Percentiles rank a stretch among this genome's conserved stretches.
These are phyloP conservation scores for Quercus rubra DNA, from an alignment of 306 rosid species.

Conservation along the genomic window DNA sequence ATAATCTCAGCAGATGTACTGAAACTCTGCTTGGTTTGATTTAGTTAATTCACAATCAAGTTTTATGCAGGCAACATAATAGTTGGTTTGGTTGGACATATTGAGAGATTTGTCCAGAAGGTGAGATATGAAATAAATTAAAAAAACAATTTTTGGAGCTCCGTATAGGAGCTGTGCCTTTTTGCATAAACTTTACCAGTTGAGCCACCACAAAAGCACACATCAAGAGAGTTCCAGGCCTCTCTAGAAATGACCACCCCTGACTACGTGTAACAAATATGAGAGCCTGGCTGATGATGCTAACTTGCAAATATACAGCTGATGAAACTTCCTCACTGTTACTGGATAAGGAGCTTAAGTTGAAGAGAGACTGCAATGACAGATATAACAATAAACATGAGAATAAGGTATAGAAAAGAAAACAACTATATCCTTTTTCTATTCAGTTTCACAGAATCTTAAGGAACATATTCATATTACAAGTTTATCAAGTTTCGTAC, in stretches of 20 bases:
- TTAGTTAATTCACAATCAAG: not conserved
- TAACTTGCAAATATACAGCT: conserved; percentile 77
- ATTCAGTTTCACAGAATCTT: not conserved
- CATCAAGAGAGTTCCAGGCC: conserved; percentile 75
- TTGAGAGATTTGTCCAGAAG: not conserved
- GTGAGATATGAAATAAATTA: not conserved
- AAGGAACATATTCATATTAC: not conserved
- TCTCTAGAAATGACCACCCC: conserved; percentile 71
- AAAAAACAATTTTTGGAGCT: not conserved
- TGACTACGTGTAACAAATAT: conserved; percentile 81
- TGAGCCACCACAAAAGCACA: conserved; percentile 81
- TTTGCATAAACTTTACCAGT: conserved; percentile 43
- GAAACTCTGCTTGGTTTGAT: conserved; percentile 2
- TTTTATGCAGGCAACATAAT: not conserved
- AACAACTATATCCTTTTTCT: not conserved
- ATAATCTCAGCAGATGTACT: conserved; percentile 18
- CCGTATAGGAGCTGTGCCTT: conserved; percentile 2
- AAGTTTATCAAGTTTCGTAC: conserved; percentile 28
- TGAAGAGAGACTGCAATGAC: conserved; percentile 54
- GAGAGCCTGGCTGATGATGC: conserved; percentile 89
- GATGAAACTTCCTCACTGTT: conserved; percentile 61
- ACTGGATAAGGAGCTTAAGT: conserved; percentile 51
- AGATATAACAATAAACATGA: conserved; percentile 6
- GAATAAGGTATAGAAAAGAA: conserved; percentile 8
- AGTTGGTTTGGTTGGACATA: not conserved